Percentiles rank a stretch among this genome's conserved stretches.
Conservation (phyloP, 148 eudicot genomes). For the Camellia japonica region DNA sequence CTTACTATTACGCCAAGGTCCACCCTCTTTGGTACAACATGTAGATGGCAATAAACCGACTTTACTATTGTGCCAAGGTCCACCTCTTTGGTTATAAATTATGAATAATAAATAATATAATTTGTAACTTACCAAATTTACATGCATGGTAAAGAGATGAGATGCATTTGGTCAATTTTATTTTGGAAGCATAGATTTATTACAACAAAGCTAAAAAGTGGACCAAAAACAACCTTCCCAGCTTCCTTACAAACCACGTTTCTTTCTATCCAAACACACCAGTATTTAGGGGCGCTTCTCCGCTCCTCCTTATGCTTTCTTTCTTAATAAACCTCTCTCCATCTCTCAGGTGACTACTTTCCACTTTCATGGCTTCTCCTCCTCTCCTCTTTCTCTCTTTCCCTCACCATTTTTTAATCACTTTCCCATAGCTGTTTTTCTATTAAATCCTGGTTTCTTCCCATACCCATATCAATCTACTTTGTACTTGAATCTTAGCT, state of each 20-base stretch:
- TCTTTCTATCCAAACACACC: slow-evolving; percentile 24
- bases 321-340: background rate
- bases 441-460: background rate
- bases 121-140: background rate
- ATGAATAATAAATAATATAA: background rate
- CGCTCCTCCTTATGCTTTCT: slow-evolving; percentile 18
- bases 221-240: slow-evolving; percentile 26
- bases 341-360: slow-evolving; percentile 14
- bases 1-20: too few relatives aligned
- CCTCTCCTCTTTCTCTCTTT: background rate
- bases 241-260: slow-evolving; percentile 44
- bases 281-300: slow-evolving; percentile 28
- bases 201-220: slow-evolving; percentile 16
- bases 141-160: slow-evolving; percentile 17
- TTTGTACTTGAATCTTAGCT: slow-evolving; percentile 1
- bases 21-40: too few relatives aligned
- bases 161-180: slow-evolving; percentile 26
- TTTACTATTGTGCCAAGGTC: background rate
- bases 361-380: slow-evolving; percentile 19
- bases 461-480: background rate
- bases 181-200: slow-evolving; percentile 12
- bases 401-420: slow-evolving; percentile 13
- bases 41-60: too few relatives aligned
- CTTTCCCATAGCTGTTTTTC: slow-evolving; percentile 8
- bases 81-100: background rate